phyloP scores from a whole-genome alignment of 2,329 filamentous ascomycete genomes.

The Cladobotryum protrusum region DNA sequence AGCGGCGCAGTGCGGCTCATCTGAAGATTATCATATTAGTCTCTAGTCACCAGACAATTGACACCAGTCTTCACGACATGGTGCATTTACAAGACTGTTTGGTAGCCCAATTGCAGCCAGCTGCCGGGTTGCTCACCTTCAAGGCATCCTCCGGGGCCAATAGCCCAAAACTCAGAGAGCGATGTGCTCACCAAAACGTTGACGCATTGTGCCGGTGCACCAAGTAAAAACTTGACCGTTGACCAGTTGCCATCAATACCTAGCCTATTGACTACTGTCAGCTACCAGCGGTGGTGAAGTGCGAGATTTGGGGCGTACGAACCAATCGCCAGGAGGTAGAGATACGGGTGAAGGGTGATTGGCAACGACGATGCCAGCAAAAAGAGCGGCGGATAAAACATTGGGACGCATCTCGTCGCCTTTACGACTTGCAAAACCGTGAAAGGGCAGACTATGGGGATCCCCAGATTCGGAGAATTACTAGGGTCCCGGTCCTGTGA shows the following conservation, averaged over 20 bases:
- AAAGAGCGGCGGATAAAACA: conserved; percentile 4
- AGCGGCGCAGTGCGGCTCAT: conserved; percentile 46
- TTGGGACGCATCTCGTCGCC: conserved; percentile 12
- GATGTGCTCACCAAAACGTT: conserved; percentile 54
- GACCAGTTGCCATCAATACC: conserved; percentile 69
- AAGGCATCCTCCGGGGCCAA: conserved; percentile 52
- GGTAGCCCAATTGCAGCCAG: too few relatives aligned
- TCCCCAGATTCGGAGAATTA: neutral
- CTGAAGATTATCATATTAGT: conserved; percentile 23
- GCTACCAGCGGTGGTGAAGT: neutral
- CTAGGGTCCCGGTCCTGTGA: neutral
- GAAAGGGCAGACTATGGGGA: neutral
- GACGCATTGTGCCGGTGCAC: conserved; percentile 33
- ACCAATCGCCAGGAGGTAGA: conserved; percentile 19
- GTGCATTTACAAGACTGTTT: too few relatives aligned
- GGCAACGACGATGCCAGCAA: conserved; percentile 8
- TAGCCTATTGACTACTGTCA: conserved; percentile 37
- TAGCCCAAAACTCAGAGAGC: conserved; percentile 65
- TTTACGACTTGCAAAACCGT: conserved; percentile 1
- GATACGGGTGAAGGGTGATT: conserved; percentile 17
- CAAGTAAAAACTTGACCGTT: conserved; percentile 50
- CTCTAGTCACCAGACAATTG: neutral
- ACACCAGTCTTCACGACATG: neutral
- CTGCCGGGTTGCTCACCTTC: conserved; percentile 32
- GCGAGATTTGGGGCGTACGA: neutral